Conservation (phyloP, 495 filamentous ascomycete genomes). For the Cercophora samala region DNA sequence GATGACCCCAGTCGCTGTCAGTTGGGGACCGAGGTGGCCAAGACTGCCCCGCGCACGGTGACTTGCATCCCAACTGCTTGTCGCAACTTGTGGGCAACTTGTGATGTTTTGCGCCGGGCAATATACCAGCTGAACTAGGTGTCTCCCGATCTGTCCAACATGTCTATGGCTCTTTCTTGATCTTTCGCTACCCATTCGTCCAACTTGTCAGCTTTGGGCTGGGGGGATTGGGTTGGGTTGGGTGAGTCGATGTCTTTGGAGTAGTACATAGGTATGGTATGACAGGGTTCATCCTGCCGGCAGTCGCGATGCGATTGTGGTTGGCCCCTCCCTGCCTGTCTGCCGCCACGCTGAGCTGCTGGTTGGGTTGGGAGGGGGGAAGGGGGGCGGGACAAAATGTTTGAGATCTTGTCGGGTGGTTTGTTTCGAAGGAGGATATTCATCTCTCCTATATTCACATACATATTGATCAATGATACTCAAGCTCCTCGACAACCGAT, state of each 20-base stretch:
- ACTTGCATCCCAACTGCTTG: background rate
- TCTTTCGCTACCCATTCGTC: no score
- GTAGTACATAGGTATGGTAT: no score
- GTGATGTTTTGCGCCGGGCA: background rate
- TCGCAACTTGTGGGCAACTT: background rate
- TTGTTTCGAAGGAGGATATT: no score
- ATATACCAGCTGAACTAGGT: background rate
- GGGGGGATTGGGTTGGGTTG: background rate
- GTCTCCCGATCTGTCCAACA: background rate
- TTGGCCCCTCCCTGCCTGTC: background rate
- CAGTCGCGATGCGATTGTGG: background rate
- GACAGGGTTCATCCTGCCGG: no score
- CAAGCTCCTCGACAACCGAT: no score
- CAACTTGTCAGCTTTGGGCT: no score
- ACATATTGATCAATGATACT: no score
- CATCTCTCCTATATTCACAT: no score
- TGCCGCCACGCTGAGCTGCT: conserved; percentile 1
- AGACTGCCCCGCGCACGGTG: background rate
- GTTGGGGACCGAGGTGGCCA: background rate
- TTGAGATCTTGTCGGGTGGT: background rate
- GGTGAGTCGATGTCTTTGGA: background rate
- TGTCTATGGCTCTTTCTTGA: background rate
- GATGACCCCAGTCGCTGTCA: no score
- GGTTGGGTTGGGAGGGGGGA: background rate
- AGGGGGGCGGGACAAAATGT: background rate